phyloP scores from a whole-genome alignment of 1,139 yeast genomes.

The Saccharomyces uvarum region DNA sequence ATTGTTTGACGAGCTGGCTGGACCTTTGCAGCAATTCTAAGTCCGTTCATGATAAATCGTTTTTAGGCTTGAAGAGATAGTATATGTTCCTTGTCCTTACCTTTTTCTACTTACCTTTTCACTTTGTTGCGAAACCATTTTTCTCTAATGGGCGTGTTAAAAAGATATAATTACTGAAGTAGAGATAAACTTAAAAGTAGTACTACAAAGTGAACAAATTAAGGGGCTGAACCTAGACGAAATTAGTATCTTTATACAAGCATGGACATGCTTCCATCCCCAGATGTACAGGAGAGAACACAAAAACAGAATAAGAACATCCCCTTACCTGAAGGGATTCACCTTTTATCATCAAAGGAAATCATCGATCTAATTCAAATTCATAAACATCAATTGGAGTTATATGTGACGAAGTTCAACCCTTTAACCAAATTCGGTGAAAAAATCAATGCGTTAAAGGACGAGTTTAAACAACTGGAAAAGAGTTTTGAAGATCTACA shows the following conservation, averaged over 20 bases:
- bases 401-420: conserved; percentile 22
- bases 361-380: conserved; percentile 16
- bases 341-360: conserved; percentile 22
- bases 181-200: background rate
- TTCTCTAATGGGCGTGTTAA: background rate
- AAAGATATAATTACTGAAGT: background rate
- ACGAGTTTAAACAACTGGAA: conserved; percentile 12
- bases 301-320: background rate
- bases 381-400: conserved; percentile 15
- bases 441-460: conserved; percentile 9
- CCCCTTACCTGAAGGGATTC: conserved; percentile 21
- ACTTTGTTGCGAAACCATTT: background rate
- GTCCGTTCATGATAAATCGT: conserved; percentile 28
- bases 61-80: background rate
- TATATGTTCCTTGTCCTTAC: background rate
- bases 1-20: conserved; percentile 55
- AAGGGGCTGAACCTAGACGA: background rate
- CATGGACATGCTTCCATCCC: background rate
- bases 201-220: background rate
- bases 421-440: conserved; percentile 11
- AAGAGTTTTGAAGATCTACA: conserved; percentile 16
- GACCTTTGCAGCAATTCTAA: conserved; percentile 33
- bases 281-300: background rate
- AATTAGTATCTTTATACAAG: background rate
- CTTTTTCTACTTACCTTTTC: background rate